Evolutionary conservation across 2,329 filamentous ascomycete genomes (phyloP).

Genomic region (Colletotrichum graminicola): DNA sequence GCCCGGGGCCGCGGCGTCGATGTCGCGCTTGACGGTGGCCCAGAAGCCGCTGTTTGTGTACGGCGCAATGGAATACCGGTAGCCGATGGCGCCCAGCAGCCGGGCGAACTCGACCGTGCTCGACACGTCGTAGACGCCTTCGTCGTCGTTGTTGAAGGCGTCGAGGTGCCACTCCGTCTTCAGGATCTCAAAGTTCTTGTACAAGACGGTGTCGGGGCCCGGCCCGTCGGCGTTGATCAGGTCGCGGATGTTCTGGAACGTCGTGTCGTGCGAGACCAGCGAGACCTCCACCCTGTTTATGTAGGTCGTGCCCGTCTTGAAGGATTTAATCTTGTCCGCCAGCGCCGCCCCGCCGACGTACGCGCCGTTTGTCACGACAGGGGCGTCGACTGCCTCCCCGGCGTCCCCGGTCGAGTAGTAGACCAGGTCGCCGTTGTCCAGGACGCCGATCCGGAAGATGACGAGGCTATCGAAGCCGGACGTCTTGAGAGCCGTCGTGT

Average conservation of each 20-base stretch:
- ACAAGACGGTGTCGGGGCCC: constrained; percentile 50
- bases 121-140: constrained; percentile 56
- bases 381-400: constrained; percentile 52
- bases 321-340: constrained; percentile 55
- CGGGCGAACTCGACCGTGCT: constrained; percentile 58
- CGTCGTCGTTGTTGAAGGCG: constrained; percentile 61
- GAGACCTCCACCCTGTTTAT: constrained; percentile 57
- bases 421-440: constrained; percentile 57
- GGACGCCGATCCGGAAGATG: constrained; percentile 59
- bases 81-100: constrained; percentile 57
- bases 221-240: constrained; percentile 53
- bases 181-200: constrained; percentile 56
- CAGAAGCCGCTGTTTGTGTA: constrained; percentile 58
- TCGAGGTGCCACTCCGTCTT: constrained; percentile 57
- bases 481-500: constrained; percentile 55
- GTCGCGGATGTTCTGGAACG: constrained; percentile 50
- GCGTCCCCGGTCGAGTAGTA: constrained; percentile 59
- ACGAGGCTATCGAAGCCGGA: constrained; percentile 58
- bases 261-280: constrained; percentile 54
- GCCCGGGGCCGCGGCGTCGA: constrained; percentile 47
- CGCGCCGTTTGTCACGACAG: constrained; percentile 48
- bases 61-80: constrained; percentile 58
- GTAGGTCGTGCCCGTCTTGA: constrained; percentile 53
- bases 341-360: constrained; percentile 64
- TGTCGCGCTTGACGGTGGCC: constrained; percentile 48